Base-by-base conservation (phyloP, 768 basidiomycete genomes). In the Tremella mesenterica region DNA sequence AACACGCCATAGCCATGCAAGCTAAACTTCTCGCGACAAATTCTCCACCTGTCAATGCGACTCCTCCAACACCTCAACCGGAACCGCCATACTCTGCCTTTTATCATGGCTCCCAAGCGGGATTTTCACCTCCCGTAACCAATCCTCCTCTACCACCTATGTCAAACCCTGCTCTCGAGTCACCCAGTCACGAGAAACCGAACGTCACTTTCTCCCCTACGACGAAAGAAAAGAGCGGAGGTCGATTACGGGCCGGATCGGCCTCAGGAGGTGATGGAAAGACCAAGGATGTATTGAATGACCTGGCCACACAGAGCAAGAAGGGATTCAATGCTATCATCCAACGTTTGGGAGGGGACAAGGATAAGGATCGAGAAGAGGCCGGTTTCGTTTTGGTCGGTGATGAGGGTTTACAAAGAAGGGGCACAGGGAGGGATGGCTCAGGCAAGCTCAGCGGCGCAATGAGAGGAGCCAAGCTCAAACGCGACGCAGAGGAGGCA, bases 401-500 rank as follows among this genome's bases (percentile, higher is more conserved):
- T 25, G 48, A 16, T 23, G 45, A 20, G 29, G 54, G 49, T 21
- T 33, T 66, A 31, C 62, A 64, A 46, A 51, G 65, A 30, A 36
- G 56, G 43, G 54, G 56, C 14, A 67, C 65, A 3, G 53, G 44
- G 1, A 45, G 47, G n/a, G 48, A 58, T 6, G 41, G 57, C 33
- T 33, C 48, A 34, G 46, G 46, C 26, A 63, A 59, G 52, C 57
- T 52, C 5, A 33, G 49, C 36, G 55, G 53, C n/a, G 84, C 88
- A 1, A 75, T 91, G 55, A 81, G 84, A 48, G 80, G 82, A 23
- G 86, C 88, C 16, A 83, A 85, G 34, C 82, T 85, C 21, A 92
- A 90, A 74, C 78, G 91, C 45, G 90, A 95, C 60, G 84, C 85
- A 4, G 90, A 93, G 30, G 90, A 93, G 71, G 89, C 90, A n/a